Evolutionary conservation across 2,329 filamentous ascomycete species (phyloP).

Genomic region (Allantophomopsis cytisporea): DNA sequence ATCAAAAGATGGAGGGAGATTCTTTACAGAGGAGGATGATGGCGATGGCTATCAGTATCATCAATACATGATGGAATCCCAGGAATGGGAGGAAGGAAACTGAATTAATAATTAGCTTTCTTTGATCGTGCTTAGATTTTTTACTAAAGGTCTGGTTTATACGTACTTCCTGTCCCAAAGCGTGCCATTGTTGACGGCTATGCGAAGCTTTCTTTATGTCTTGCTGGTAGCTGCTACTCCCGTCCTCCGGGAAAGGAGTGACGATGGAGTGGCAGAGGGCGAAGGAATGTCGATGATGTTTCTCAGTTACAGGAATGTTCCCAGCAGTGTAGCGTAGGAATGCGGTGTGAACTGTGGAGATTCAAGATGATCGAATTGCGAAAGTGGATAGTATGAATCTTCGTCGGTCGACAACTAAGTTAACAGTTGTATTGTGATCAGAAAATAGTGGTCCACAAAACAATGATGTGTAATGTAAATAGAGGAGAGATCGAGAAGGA

Average conservation of each 20-base stretch:
- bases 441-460: not conserved
- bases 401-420: not conserved
- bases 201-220: slow-evolving; percentile 5
- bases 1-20: not conserved
- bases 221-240: slow-evolving; percentile 14
- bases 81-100: slow-evolving; percentile 54
- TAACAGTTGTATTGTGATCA: not conserved
- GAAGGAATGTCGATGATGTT: slow-evolving; percentile 16
- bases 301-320: not conserved
- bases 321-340: not conserved
- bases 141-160: not conserved
- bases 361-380: not conserved
- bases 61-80: slow-evolving; percentile 76
- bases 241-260: slow-evolving; percentile 17
- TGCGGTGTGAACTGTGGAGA: not conserved
- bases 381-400: not conserved
- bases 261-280: slow-evolving; percentile 14
- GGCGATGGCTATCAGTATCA: slow-evolving; percentile 87
- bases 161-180: slow-evolving; percentile 18
- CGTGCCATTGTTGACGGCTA: slow-evolving; percentile 9
- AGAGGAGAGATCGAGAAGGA: not conserved
- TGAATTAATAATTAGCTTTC: not conserved
- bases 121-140: slow-evolving; percentile 3
- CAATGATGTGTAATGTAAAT: not conserved
- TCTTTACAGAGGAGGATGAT: slow-evolving; percentile 89